These are phyloP conservation scores for Beauveria bassiana DNA, from an alignment of 2,329 filamentous ascomycete species.

Conservation along the genomic window DNA sequence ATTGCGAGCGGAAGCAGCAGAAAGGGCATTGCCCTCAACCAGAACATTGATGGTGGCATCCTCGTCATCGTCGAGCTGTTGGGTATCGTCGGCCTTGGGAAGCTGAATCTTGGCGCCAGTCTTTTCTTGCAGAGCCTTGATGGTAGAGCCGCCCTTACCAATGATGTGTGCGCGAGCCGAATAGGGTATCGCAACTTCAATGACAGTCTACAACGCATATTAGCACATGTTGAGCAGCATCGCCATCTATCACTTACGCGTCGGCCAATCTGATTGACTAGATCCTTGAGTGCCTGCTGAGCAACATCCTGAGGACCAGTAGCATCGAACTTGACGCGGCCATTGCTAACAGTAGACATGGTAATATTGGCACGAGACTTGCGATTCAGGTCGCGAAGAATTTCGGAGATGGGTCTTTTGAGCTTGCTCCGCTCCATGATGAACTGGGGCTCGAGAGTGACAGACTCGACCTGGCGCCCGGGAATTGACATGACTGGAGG, in stretches of 20 bases:
- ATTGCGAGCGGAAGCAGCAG: slow-evolving; percentile 73
- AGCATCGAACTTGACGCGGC: slow-evolving; percentile 73
- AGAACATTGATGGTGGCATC: slow-evolving; percentile 77
- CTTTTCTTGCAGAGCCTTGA: slow-evolving; percentile 82
- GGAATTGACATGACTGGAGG: slow-evolving; percentile 65
- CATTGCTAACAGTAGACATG: slow-evolving; percentile 64
- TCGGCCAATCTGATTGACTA: slow-evolving; percentile 81
- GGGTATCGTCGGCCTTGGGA: slow-evolving; percentile 65
- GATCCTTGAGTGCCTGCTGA: slow-evolving; percentile 80
- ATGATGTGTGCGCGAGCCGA: slow-evolving; percentile 86
- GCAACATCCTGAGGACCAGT: slow-evolving; percentile 77
- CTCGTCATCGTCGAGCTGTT: slow-evolving; percentile 52
- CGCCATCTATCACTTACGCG: background rate
- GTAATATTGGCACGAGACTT: slow-evolving; percentile 81
- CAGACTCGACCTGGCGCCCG: slow-evolving; percentile 71
- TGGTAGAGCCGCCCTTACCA: slow-evolving; percentile 80
- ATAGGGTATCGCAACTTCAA: slow-evolving; percentile 72
- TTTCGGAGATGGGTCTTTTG: slow-evolving; percentile 77
- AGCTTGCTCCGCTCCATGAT: slow-evolving; percentile 70
- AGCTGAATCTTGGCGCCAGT: slow-evolving; percentile 88
- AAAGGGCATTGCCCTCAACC: slow-evolving; percentile 86
- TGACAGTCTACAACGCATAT: slow-evolving; percentile 33
- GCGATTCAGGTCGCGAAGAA: slow-evolving; percentile 86
- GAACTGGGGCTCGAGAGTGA: slow-evolving; percentile 66
- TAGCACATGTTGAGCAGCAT: slow-evolving; percentile 12